Percentiles rank a stretch among this genome's conserved stretches.
Conservation (phyloP, 768 basidiomycete genomes). For the Mrakia frigida region DNA sequence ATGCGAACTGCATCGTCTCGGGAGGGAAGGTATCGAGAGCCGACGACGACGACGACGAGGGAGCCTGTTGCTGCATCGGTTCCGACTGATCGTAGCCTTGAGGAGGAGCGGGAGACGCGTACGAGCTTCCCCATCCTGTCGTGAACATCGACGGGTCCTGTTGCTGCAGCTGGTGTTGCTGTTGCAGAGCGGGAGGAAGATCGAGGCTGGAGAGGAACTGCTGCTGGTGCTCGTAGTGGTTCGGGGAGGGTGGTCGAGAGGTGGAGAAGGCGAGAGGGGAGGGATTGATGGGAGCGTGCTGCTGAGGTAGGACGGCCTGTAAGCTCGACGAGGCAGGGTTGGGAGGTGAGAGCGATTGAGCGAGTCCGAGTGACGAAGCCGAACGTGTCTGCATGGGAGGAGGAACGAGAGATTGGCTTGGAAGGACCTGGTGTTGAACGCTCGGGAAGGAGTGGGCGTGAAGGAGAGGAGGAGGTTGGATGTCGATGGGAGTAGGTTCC, state of each 20-base stretch:
- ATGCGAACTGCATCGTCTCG: background rate
- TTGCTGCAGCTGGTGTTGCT: conserved; percentile 30
- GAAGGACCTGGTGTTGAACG: conserved; percentile 38
- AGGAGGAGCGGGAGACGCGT: conserved; percentile 13
- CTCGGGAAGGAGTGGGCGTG: conserved; percentile 46
- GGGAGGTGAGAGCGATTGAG: background rate
- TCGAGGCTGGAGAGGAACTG: background rate
- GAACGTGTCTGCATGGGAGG: conserved; percentile 13
- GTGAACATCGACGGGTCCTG: conserved; percentile 26
- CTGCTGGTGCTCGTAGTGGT: background rate
- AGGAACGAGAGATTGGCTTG: conserved; percentile 28
- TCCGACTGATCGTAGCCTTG: background rate
- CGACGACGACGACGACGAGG: background rate
- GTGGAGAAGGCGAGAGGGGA: conserved; percentile 40
- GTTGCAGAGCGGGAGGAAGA: conserved; percentile 23
- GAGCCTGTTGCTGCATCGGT: conserved; percentile 9
- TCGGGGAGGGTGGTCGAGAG: conserved; percentile 39
- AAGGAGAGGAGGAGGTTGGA: conserved; percentile 33
- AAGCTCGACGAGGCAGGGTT: background rate
- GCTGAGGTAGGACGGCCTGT: conserved; percentile 34
- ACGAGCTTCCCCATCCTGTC: conserved; percentile 22
- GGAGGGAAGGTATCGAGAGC: conserved; percentile 11
- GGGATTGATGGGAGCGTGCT: conserved; percentile 39
- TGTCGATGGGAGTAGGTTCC: background rate
- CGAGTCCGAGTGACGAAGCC: conserved; percentile 30